Conservation (phyloP, 1,139 yeast genomes). For the Lodderomyces pseudojiufengensis region DNA sequence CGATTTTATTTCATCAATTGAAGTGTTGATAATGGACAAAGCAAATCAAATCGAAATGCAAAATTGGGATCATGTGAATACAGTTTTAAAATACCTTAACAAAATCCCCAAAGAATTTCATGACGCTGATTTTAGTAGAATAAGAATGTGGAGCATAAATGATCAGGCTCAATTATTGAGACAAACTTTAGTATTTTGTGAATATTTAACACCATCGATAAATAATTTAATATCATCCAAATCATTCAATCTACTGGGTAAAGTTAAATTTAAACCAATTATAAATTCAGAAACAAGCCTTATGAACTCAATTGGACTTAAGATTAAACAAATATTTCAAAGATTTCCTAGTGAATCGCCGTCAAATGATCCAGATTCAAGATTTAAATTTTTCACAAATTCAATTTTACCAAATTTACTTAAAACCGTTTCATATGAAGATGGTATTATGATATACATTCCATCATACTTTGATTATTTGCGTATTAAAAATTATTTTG, state of each 20-base stretch:
- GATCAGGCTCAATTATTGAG: conserved; percentile 73
- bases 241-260: conserved; percentile 65
- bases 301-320: conserved; percentile 51
- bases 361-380: conserved; percentile 65
- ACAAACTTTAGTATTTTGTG: conserved; percentile 74
- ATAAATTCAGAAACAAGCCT: conserved; percentile 37
- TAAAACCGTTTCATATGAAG: conserved; percentile 53
- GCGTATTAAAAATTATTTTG: conserved; percentile 69
- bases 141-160: conserved; percentile 89
- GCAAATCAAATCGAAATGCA: conserved; percentile 89
- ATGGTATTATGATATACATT: conserved; percentile 75
- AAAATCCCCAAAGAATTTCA: conserved; percentile 71
- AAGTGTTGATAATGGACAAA: conserved; percentile 73
- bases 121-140: conserved; percentile 88
- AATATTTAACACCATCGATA: conserved; percentile 76
- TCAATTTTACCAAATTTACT: conserved; percentile 67
- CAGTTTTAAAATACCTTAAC: conserved; percentile 70
- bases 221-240: conserved; percentile 58
- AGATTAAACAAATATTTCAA: conserved; percentile 69
- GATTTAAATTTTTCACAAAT: conserved; percentile 78
- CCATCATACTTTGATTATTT: conserved; percentile 88
- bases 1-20: conserved; percentile 88
- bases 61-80: conserved; percentile 82
- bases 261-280: conserved; percentile 50
- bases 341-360: conserved; percentile 61